phyloP scores from a whole-genome alignment of 257 asterid species.

The Ocimum tenuiflorum region DNA sequence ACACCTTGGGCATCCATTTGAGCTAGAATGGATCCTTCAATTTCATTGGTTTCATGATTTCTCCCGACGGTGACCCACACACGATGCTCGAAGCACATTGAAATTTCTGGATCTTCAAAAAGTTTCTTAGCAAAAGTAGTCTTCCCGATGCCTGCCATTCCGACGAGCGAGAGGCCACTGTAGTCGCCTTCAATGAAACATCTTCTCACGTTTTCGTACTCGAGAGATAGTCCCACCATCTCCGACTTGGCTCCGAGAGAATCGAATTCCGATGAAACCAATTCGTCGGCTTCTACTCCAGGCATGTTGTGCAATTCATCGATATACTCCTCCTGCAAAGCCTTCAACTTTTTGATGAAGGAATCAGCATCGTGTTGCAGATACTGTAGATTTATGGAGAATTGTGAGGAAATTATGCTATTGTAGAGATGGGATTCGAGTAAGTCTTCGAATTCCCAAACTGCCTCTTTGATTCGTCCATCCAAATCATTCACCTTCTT shows the following conservation, averaged over 20 bases:
- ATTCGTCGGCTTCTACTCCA: background rate
- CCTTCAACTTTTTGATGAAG: too few relatives aligned
- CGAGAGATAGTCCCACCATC: background rate
- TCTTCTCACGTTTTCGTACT: too few relatives aligned
- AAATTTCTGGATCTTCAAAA: background rate
- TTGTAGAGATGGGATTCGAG: background rate
- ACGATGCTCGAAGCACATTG: background rate
- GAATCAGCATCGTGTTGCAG: too few relatives aligned
- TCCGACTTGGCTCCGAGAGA: background rate
- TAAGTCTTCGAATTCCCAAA: too few relatives aligned
- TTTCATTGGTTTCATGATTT: background rate
- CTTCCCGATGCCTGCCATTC: constrained; percentile 16
- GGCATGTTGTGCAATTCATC: too few relatives aligned
- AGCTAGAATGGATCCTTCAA: background rate
- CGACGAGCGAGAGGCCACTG: background rate
- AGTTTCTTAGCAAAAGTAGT: background rate
- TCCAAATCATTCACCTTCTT: background rate
- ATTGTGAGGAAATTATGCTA: background rate
- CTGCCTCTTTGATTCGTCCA: background rate
- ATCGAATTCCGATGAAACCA: background rate
- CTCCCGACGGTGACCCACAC: background rate
- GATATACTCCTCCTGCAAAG: too few relatives aligned
- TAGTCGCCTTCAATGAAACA: too few relatives aligned
- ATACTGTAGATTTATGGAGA: too few relatives aligned
- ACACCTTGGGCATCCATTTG: background rate